Percentiles rank a stretch among this genome's conserved stretches.
These are phyloP conservation scores for Samsoniella hepiali DNA, from an alignment of 2,329 filamentous ascomycete genomes.

Conservation along the genomic window DNA sequence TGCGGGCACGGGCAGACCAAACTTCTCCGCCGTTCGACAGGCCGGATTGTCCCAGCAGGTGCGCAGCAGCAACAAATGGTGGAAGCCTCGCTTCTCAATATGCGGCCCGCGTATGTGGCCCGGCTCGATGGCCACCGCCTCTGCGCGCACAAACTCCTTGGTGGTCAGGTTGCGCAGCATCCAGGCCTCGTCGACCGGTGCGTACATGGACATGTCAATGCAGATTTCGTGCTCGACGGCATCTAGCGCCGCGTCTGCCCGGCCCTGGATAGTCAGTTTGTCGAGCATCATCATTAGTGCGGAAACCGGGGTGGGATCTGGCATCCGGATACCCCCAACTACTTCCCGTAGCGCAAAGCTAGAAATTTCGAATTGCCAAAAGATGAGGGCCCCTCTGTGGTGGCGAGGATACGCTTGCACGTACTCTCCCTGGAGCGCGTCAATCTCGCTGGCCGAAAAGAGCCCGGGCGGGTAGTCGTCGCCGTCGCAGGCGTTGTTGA, in stretches of 20 bases:
- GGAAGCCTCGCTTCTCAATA: neutral
- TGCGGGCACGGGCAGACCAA: neutral
- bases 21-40: neutral
- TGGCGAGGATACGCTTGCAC: neutral
- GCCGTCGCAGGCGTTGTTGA: neutral
- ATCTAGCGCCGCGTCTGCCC: no score
- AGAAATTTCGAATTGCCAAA: no score
- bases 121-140: neutral
- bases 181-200: neutral
- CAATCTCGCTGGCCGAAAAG: neutral
- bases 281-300: no score
- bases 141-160: neutral
- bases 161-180: neutral
- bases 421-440: neutral
- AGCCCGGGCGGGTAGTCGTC: neutral
- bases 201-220: neutral
- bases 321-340: neutral
- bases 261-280: no score
- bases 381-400: no score
- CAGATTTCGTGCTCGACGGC: neutral
- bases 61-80: neutral
- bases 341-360: neutral
- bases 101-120: neutral
- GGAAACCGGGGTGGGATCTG: no score
- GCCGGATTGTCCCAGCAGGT: neutral